Base-by-base conservation (phyloP, 352 stramenopile genomes). In the Pythium aquatile region DNA sequence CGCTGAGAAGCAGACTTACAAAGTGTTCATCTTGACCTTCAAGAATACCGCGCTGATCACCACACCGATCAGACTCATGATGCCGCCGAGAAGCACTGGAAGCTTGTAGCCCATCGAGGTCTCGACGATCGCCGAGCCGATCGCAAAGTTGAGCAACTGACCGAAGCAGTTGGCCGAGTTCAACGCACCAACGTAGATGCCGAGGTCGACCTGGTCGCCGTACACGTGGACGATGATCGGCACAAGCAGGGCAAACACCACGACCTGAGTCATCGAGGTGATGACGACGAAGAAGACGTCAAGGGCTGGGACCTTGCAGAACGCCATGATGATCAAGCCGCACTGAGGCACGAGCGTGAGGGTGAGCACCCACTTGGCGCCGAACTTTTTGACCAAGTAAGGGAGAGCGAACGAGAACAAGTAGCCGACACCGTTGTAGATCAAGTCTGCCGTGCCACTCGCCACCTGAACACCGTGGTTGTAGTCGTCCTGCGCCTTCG, bases 101-200 rank as follows among this genome's bases (percentile, higher is more conserved):
- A 91, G 61, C 8, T 69, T 69, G 55, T 88, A 90, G 1, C 80
- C 82, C 20, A 91, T 60, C 48, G 77, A 77, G 1, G 84, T 88
- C 37, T 85, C 75, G 32, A 91, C 82, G 3, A 93, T 56, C 16
- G 66, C 79, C 39, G 81, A 69, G 5, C 77, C 81, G 28, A 87
- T 55, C 16, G 76, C 61, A 54, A 90, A 93, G 67, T 93, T 93
- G 35, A 91, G 68, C 29, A 93, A 49, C 32, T 93, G 84, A 5
- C 82, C 81, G 1, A 88, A 39, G 65, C 82, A 91, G 61, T 87
- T 88, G 48, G 84, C 79, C 46, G 82, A 91, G 69, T 91, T 91
- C 24, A 91, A 69, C 5, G 84, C 81, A 1, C 84, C 82, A 14
- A 89, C 78, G 55, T 86, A 90, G 69, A 93, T 85, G 17, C 84